Evolutionary conservation across 495 filamentous ascomycete genomes (phyloP), one percentile per base, ranked within the genome.

Genomic region (Penicillium salamii): DNA sequence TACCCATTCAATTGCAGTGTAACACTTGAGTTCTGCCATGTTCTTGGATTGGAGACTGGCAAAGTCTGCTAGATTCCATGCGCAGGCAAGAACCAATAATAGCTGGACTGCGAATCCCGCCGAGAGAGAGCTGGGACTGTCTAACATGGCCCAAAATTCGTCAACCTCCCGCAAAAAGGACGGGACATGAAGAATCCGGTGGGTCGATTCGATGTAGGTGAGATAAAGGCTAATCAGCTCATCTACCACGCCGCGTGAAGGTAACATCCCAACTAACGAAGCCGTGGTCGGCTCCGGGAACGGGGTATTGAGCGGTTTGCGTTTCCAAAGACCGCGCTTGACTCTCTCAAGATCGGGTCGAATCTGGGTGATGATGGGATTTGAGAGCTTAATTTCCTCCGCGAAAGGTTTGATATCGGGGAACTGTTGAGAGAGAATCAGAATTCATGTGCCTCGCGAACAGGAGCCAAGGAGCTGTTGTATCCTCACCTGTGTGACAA

Each of bases 41-140:
- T 82, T 81, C 42, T 85, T 79, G 18, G 76, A 74, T 32, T 69
- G 65, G 2, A 74, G 53, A 28, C 52, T 59, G 21, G 49, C 40
- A 9, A 57, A 40, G 46, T 74, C 68, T 6, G 67, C 62, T 23
- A 72, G 52, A 11, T 71, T 71, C 57, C 75, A 74, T 2, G 83
- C 84, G 48, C 84, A 81, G 8, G 83, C 80, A 57, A 87, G 72
- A n/a, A 85, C 74, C 11, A 89, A 61, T 49, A 87, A 75, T 3
- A 89, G 57, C 49, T 84, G 82, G 3, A 82, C 68, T 1, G 82
- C 55, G 49, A 86, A 86, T 1, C 66, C 58, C 5, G 72, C 51
- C 0, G 69, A 63, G 3, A 65, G 40, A 21, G 64, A 46, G 14
- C 53, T 57, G 0, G 66, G 61, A n/a, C 50, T 66, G 6, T 67